Evolutionary conservation across 768 basidiomycete genomes (phyloP), one percentile per base, ranked within the genome.

Genomic region (Megacollybia marginata): DNA sequence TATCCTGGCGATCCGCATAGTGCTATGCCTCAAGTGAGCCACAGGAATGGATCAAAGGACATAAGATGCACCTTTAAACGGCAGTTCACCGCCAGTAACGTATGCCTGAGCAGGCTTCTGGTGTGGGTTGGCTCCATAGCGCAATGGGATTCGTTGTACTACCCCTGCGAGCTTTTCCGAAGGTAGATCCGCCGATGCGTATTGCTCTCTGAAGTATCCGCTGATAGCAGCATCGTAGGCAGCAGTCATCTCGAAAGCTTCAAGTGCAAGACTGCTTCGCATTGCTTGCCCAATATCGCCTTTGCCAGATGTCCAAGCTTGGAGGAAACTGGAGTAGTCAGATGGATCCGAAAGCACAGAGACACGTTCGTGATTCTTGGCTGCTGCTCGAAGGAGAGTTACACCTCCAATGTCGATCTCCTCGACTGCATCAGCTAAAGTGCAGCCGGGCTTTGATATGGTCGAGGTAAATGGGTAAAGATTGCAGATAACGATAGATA

Each of bases 371-470:
- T 98, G 96, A 67, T 99, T 99, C 71, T 99, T 99, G 49, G 96
- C 96, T 2, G 95, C 96, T 8, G 95, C 96, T 38, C 96, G 88
- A 44, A 98, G 82, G 9, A 99, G 84, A 6, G 96, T 98, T 44
- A 99, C 96, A 23, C 96, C 96, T 6, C 96, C 96, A 50, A 99
- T 98, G 68, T 99, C 96, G 57, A 99, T 88, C 68, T 99, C 96
- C 65, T 99, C 96, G 51, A 98, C 85, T 5, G 95, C 95, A 44
- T 87, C 86, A 3, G 90, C 82, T 52, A 97, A 80, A 10, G 91
- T 93, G 69, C 93, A 94, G 55, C 80, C 80, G 0, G 92, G 89
- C 58, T 85, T 81, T 1, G 94, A 79, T 63, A 95, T 89, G 44
- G 94, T 96, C 18, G 83, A 80, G 32, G 88, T 82, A 72, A 99